Conservation (phyloP, 805 yeast species). For the Nakazawaea ernobii region DNA sequence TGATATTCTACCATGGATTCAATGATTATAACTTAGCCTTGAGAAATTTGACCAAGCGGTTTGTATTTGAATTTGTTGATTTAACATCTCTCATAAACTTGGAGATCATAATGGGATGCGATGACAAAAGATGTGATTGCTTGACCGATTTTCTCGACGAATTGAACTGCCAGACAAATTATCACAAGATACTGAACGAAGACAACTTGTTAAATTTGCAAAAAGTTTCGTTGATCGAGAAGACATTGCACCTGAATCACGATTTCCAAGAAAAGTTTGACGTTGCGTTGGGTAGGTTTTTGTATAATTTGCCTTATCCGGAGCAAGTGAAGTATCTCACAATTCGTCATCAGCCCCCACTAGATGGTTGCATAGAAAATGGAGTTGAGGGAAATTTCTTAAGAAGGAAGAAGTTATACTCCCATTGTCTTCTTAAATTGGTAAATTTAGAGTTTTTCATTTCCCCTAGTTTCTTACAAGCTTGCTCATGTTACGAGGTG, state of each 20-base stretch:
- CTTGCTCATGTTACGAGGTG: slow-evolving; percentile 64
- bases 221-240: slow-evolving; percentile 30
- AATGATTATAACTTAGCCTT: slow-evolving; percentile 32
- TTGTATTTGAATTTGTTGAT: slow-evolving; percentile 27
- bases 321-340: slow-evolving; percentile 33
- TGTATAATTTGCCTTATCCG: slow-evolving; percentile 29
- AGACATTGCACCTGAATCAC: slow-evolving; percentile 30
- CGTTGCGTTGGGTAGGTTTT: slow-evolving; percentile 36
- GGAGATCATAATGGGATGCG: slow-evolving; percentile 53
- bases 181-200: slow-evolving; percentile 16
- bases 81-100: slow-evolving; percentile 29
- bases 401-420: slow-evolving; percentile 50
- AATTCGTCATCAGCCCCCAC: slow-evolving; percentile 55
- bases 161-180: slow-evolving; percentile 24
- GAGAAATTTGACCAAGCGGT: slow-evolving; percentile 23
- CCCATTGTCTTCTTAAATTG: slow-evolving; percentile 40
- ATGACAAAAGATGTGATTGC: slow-evolving; percentile 39
- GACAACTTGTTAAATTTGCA: slow-evolving; percentile 25
- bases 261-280: slow-evolving; percentile 53
- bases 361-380: slow-evolving; percentile 50
- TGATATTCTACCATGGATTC: slow-evolving; percentile 41
- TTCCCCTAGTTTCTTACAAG: slow-evolving; percentile 55
- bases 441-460: slow-evolving; percentile 36
- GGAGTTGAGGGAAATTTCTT: slow-evolving; percentile 72
- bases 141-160: slow-evolving; percentile 33